Evolutionary conservation across 768 basidiomycete species (phyloP).

Genomic region (Mycena sanguinolenta): DNA sequence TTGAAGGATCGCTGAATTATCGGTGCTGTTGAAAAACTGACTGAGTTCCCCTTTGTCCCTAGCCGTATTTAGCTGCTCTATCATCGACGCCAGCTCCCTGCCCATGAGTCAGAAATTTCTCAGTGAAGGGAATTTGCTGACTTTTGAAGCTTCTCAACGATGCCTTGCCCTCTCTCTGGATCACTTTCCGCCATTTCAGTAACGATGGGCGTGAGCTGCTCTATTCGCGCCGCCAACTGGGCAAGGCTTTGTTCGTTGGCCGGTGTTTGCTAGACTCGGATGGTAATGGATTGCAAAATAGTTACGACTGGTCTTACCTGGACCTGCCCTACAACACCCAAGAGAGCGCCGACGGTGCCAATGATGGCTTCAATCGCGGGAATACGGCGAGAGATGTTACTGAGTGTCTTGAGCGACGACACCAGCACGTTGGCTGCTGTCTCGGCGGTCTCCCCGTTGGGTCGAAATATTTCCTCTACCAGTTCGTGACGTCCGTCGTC

Average conservation of each 20-base stretch:
- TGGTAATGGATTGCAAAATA: too few species aligned
- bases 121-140: not conserved
- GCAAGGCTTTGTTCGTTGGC: constrained; percentile 8
- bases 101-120: not conserved
- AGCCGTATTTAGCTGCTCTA: constrained; percentile 3
- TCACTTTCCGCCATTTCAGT: not conserved
- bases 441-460: too few species aligned
- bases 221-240: constrained; percentile 20
- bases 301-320: not conserved
- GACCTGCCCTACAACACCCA: constrained; percentile 1
- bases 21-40: constrained; percentile 26
- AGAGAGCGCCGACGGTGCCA: not conserved
- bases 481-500: too few species aligned
- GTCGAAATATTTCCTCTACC: too few species aligned
- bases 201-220: constrained; percentile 14
- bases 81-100: constrained; percentile 25
- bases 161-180: too few species aligned
- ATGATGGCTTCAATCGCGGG: not conserved
- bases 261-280: constrained; percentile 3
- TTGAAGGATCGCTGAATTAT: constrained; percentile 13
- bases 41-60: not conserved
- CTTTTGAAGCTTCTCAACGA: too few species aligned
- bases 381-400: not conserved
- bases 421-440: constrained; percentile 6
- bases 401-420: not conserved